Evolutionary conservation across 768 basidiomycete species (phyloP).

Genomic region (Tricholoma matsutake): DNA sequence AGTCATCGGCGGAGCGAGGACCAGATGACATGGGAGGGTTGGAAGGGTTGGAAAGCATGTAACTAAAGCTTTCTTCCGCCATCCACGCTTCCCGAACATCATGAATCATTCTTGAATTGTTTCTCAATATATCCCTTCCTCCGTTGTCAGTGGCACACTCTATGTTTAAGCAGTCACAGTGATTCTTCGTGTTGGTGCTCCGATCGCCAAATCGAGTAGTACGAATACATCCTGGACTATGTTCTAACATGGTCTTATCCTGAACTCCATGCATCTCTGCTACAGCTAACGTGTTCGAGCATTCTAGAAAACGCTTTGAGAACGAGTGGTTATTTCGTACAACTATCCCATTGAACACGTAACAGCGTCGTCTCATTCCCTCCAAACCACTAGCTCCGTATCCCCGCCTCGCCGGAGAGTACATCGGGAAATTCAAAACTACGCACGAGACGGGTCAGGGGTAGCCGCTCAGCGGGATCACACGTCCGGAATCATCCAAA

Average conservation of each 20-base stretch:
- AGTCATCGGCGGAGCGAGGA: not conserved
- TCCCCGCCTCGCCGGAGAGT: too few species aligned
- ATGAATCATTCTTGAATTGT: not conserved
- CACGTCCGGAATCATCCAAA: not conserved
- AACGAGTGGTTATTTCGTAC: not conserved
- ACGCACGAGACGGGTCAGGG: too few species aligned
- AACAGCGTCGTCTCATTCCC: not conserved
- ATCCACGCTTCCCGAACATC: not conserved
- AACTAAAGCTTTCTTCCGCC: not conserved
- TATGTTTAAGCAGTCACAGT: too few species aligned
- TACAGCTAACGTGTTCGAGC: not conserved
- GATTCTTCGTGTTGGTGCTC: not conserved
- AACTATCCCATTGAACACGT: not conserved
- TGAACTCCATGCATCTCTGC: not conserved
- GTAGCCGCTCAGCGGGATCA: too few species aligned
- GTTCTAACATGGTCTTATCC: not conserved
- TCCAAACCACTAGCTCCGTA: too few species aligned
- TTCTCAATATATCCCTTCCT: not conserved
- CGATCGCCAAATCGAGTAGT: not conserved
- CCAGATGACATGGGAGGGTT: too few species aligned
- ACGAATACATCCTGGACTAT: not conserved
- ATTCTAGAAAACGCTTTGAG: not conserved
- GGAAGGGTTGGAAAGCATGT: not conserved
- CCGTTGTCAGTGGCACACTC: not conserved
- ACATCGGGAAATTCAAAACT: too few species aligned